Percentiles rank a stretch among this genome's conserved stretches.
These are phyloP conservation scores for Sclerotinia nivalis DNA, from an alignment of 2,329 filamentous ascomycete species.

Conservation along the genomic window DNA sequence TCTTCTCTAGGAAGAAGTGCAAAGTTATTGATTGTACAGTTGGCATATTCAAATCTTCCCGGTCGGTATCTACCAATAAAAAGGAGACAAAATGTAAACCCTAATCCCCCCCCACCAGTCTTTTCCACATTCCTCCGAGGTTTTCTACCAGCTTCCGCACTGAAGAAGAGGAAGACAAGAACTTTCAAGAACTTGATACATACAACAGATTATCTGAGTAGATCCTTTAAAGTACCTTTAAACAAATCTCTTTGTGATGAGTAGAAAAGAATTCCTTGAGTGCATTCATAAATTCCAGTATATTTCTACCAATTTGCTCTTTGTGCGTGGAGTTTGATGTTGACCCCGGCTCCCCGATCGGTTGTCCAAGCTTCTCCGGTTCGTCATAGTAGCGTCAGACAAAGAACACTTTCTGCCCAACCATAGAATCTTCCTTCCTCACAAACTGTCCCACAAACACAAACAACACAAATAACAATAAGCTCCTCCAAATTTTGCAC, in stretches of 20 bases:
- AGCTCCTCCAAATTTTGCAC: constrained; percentile 15
- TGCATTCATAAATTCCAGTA: constrained; percentile 3
- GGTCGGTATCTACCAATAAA: constrained; percentile 13
- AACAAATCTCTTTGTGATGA: neutral
- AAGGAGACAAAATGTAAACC: neutral
- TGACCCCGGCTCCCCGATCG: constrained; percentile 16
- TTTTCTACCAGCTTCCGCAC: constrained; percentile 12
- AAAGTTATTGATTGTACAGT: constrained; percentile 17
- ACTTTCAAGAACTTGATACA: constrained; percentile 1
- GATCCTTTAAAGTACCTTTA: neutral
- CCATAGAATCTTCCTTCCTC: constrained; percentile 11
- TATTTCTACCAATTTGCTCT: constrained; percentile 2
- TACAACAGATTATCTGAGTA: neutral
- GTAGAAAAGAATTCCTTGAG: neutral
- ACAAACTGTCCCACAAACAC: constrained; percentile 1
- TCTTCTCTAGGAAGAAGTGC: neutral
- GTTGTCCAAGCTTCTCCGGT: constrained; percentile 19
- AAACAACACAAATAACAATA: constrained; percentile 20
- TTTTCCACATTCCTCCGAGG: constrained; percentile 5
- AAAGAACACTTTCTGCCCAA: constrained; percentile 24
- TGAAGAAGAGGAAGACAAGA: constrained; percentile 6
- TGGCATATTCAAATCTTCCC: constrained; percentile 13
- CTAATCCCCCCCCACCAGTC: constrained; percentile 1
- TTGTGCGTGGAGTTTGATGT: neutral
- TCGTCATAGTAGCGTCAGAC: constrained; percentile 21